phyloP scores from a whole-genome alignment of 148 eudicot species.

The Silene latifolia region DNA sequence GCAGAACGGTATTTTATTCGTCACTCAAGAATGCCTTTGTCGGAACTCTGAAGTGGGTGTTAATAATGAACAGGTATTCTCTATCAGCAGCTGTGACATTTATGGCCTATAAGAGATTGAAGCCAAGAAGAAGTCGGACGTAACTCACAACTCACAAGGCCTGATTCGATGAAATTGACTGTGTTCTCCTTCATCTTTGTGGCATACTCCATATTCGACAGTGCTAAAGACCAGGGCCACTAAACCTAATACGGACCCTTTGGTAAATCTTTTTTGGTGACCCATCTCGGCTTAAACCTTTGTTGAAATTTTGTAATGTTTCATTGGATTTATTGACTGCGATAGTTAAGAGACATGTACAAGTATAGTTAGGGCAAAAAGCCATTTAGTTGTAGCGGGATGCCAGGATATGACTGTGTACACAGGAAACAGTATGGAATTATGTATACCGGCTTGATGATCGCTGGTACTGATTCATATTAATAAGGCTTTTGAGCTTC shows the following conservation, averaged over 20 bases:
- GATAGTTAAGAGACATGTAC: background rate
- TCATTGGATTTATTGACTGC: background rate
- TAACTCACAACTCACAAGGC: slow-evolving; percentile 19
- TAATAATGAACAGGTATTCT: slow-evolving; percentile 58
- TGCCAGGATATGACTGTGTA: background rate
- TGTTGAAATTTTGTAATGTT: background rate
- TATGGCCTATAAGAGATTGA: slow-evolving; percentile 79
- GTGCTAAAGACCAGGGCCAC: background rate
- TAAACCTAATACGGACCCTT: background rate
- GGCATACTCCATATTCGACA: background rate
- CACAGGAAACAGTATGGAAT: background rate
- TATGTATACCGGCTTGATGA: background rate
- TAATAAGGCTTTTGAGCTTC: background rate
- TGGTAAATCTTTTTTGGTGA: background rate
- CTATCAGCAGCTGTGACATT: slow-evolving; percentile 79
- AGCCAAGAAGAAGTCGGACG: slow-evolving; percentile 42
- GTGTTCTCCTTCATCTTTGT: background rate
- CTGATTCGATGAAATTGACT: no score
- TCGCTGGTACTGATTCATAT: background rate
- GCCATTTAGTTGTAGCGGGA: background rate
- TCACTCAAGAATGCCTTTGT: no score
- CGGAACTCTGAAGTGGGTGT: slow-evolving; percentile 4
- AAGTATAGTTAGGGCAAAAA: background rate
- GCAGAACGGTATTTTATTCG: no score
- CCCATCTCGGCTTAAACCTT: background rate